Conservation (phyloP, 441 rosid genomes). For the Rhodomyrtus psidioides region DNA sequence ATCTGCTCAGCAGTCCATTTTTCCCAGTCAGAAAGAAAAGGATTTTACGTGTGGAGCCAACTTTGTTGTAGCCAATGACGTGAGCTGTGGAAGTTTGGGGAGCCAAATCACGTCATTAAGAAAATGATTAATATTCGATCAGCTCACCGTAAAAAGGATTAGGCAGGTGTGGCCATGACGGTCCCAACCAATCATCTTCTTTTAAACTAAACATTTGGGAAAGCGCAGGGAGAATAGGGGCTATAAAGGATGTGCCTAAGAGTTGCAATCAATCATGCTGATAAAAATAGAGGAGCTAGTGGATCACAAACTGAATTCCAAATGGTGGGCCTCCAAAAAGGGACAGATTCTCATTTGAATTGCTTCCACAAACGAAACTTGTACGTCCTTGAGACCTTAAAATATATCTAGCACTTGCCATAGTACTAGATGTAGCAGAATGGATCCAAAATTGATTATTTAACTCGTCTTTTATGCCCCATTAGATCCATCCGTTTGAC, state of each 20-base stretch:
- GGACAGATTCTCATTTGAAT: neutral
- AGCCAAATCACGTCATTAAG: neutral
- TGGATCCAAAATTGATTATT: neutral
- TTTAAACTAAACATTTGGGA: neutral
- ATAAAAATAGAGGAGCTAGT: neutral
- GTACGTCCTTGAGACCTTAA: neutral
- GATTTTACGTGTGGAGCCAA: neutral
- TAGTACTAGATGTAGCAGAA: neutral
- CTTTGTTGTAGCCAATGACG: neutral
- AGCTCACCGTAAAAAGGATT: neutral
- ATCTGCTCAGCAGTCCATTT: neutral
- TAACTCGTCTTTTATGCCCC: neutral
- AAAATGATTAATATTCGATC: neutral
- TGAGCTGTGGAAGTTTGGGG: neutral
- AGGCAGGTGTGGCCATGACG: neutral
- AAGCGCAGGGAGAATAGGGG: neutral
- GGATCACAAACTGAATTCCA: neutral
- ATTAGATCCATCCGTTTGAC: neutral
- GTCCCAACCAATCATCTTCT: neutral
- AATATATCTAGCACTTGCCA: neutral
- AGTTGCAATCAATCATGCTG: neutral
- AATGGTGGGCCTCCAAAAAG: neutral
- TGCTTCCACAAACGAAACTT: neutral
- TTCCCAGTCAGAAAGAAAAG: neutral
- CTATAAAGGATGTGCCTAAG: neutral